Conservation (phyloP, 192 early-diverging fungal species). For the Phycomyces nitens region DNA sequence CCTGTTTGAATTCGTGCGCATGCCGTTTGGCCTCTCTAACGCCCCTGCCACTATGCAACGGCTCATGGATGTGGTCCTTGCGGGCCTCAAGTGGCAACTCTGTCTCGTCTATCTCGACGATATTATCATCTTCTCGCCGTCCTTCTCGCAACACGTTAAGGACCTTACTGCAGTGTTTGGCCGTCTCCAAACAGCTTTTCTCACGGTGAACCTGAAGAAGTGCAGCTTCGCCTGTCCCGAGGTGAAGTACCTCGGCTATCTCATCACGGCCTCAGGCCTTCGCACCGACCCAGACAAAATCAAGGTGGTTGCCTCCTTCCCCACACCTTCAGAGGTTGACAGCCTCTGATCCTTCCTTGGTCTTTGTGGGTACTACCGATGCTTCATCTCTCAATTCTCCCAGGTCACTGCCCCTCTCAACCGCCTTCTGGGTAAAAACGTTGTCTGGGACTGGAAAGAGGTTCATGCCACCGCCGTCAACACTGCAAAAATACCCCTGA, state of each 20-base stretch:
- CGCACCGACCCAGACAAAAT: no score
- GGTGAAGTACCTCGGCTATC: no score
- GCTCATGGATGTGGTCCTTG: slow-evolving; percentile 41
- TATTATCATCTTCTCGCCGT: slow-evolving; percentile 33
- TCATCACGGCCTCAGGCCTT: no score
- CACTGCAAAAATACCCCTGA: neutral
- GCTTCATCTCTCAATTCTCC: neutral
- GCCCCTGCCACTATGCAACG: slow-evolving; percentile 52
- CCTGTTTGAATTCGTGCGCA: slow-evolving; percentile 48
- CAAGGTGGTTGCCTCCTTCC: no score
- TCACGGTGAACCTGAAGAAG: neutral
- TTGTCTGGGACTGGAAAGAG: neutral
- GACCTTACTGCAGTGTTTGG: no score
- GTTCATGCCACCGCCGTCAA: neutral
- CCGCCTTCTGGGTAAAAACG: neutral
- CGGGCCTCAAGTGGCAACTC: no score
- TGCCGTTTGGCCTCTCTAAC: slow-evolving; percentile 63
- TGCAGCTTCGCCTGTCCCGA: neutral
- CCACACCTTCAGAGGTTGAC: neutral
- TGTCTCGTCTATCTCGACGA: slow-evolving; percentile 36
- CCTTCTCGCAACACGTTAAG: slow-evolving; percentile 28
- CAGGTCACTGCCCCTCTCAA: neutral
- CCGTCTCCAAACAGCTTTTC: neutral
- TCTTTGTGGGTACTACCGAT: neutral
- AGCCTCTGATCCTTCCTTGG: neutral